A percentile compares a stretch with the other conserved stretches of the same genome.
These are phyloP conservation scores for Poronia punctata DNA, from an alignment of 495 filamentous ascomycete species.

Conservation along the genomic window DNA sequence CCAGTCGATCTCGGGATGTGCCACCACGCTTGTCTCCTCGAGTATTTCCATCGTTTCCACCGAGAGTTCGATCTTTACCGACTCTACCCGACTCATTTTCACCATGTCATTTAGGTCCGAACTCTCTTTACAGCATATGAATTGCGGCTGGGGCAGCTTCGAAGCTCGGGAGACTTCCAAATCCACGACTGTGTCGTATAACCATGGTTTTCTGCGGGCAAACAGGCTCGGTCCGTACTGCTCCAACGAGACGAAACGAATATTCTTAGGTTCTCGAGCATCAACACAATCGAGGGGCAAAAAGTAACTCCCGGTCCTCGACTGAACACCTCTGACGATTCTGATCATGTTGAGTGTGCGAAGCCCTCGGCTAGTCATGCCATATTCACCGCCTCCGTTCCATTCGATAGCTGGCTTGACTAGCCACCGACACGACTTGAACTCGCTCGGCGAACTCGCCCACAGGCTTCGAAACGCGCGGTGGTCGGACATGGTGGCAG, in stretches of 20 bases:
- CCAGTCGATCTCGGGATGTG: conserved; percentile 15
- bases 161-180: conserved; percentile 13
- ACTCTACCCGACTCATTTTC: conserved; percentile 10
- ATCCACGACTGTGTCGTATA: conserved; percentile 10
- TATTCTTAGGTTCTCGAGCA: conserved; percentile 13
- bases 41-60: conserved; percentile 9
- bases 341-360: conserved; percentile 14
- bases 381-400: conserved; percentile 16
- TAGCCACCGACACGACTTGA: conserved; percentile 14
- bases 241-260: conserved; percentile 12
- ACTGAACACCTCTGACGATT: conserved; percentile 8
- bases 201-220: conserved; percentile 12
- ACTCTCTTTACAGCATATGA: conserved; percentile 14
- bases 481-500: conserved; percentile 3
- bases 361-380: conserved; percentile 14
- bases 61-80: conserved; percentile 14
- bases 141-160: conserved; percentile 13
- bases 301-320: conserved; percentile 12
- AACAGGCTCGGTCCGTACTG: conserved; percentile 17
- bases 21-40: conserved; percentile 10
- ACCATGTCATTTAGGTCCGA: conserved; percentile 7
- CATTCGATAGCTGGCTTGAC: conserved; percentile 14
- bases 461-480: conserved; percentile 13
- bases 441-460: conserved; percentile 15
- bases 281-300: conserved; percentile 16